Evolutionary conservation across 352 stramenopile species (phyloP), one percentile per base, ranked within the genome.

Genomic region (Pythium vanterpoolii): DNA sequence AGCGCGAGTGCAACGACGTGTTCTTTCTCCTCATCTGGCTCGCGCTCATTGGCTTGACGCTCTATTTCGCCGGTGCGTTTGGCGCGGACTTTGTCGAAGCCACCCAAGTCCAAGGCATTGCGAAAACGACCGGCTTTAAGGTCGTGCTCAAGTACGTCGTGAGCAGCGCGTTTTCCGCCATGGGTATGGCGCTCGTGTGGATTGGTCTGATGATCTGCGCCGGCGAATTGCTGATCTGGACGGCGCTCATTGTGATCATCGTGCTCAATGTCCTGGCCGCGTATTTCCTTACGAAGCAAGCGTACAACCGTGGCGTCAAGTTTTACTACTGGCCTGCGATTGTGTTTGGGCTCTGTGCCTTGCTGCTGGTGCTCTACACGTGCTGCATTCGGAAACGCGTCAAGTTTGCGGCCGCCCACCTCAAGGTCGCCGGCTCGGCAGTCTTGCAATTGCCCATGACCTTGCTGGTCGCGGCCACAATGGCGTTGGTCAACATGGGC

Each of bases 391-490:
- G 86, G 77, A 59, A 89, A 54, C 78, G 90, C 27, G 95, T 98
- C 66, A 90, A 95, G 34, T 98, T 98, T 74, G 93, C 93, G 4
- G 80, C 89, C 14, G 86, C 88, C 9, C 95, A 98, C 64, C 71
- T 98, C 23, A 78, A 89, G 28, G 89, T 96, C 36, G 94, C 88
- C 0, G 77, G 95, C 21, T 79, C 74, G 7, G 92, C 92, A 16
- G 79, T 98, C 38, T 88, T 96, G 52, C 74, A 75, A 0, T 77
- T 97, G 51, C 77, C 77, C 34, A 93, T 95, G 60, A 86, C 89
- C 45, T 75, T 97, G 45, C 31, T 89, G 11, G 70, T 94, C 21
- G 87, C 89, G 1, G 81, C 96, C 8, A 51, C 88, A 18, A 95
- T 90, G 68, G 74, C 96, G n/a, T 46, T 87, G 21, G 62, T 97